Base-by-base conservation (phyloP, 2,329 filamentous ascomycete genomes). In the Diaporthe citriasiana region DNA sequence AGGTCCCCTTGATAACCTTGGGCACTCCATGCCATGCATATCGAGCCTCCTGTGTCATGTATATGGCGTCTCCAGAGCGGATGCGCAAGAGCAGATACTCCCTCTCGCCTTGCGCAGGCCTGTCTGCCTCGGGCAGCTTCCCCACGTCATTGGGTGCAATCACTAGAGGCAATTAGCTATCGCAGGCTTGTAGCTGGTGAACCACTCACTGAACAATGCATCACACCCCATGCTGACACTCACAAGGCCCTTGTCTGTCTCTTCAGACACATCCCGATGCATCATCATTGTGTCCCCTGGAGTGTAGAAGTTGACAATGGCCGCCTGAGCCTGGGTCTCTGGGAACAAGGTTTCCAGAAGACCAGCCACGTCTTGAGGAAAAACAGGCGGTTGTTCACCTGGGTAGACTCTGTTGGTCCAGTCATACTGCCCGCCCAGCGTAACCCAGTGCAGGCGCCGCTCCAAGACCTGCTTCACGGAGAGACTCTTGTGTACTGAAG, bases 1-100 rank as follows among this genome's bases (percentile, higher is more conserved):
- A 98, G 0, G 94, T 97, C 0, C 85, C 90, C 60, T 91, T 89
- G 47, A 98, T 80, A 17, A 98, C 93, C 81, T 95, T 97, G 8
- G 97, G 95, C 17, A 98, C 95, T 17, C 94, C 95, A 84, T 98
- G 97, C 96, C 96, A 98, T 2, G 96, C 95, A 83, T 95, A 97
- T 56, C 97, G 88, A 5, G 94, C 93, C 73, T 91, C 87, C 27
- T 93, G 89, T 66, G 90, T 92, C 96, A 99, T 98, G 80, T 97
- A 95, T 0, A 98, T 91, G 0, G 92, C 95, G 84, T 98, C 96
- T 0, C 97, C 96, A 0, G 95, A 97, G 33, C 92, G 88, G 50
- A 98, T 85, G 30, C 93, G 88, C 47, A 97, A 80, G 2, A 92
- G 83, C 7, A 93, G 80, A 75, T 89, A 89, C 33, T 84, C 83